These are phyloP conservation scores for Picea glauca DNA, from an alignment of 75 land plant genomes.

Conservation along the genomic window DNA sequence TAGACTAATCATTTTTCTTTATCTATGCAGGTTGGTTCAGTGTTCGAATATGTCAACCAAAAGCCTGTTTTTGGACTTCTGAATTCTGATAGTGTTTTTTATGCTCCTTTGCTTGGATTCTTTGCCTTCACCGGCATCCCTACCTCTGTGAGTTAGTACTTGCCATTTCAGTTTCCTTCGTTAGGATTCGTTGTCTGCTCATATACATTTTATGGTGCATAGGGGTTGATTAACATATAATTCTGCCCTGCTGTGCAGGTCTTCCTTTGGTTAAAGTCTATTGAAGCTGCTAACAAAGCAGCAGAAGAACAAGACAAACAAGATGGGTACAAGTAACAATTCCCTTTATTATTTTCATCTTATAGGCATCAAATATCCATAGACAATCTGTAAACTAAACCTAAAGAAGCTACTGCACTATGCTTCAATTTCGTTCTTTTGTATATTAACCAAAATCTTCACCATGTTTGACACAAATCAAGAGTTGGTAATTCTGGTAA, in stretches of 20 bases:
- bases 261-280: conserved; percentile 87
- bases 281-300: conserved; percentile 83
- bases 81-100: conserved; percentile 74
- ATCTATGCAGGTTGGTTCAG: conserved; percentile 79
- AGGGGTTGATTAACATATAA: neutral
- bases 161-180: neutral
- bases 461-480: neutral
- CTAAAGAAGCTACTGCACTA: neutral
- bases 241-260: conserved; percentile 41
- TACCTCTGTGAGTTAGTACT: conserved; percentile 61
- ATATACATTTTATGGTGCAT: neutral
- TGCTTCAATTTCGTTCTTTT: neutral
- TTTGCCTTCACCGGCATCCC: conserved; percentile 90
- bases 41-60: conserved; percentile 93
- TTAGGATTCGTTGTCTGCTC: neutral
- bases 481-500: neutral
- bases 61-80: conserved; percentile 87
- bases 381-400: neutral
- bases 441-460: conserved; percentile 6
- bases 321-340: conserved; percentile 57
- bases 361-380: neutral
- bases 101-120: conserved; percentile 91
- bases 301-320: conserved; percentile 87
- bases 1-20: neutral
- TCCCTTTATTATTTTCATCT: neutral